These are phyloP conservation scores for Lanmaoa rubissima DNA, from an alignment of 768 basidiomycete species.

Conservation along the genomic window DNA sequence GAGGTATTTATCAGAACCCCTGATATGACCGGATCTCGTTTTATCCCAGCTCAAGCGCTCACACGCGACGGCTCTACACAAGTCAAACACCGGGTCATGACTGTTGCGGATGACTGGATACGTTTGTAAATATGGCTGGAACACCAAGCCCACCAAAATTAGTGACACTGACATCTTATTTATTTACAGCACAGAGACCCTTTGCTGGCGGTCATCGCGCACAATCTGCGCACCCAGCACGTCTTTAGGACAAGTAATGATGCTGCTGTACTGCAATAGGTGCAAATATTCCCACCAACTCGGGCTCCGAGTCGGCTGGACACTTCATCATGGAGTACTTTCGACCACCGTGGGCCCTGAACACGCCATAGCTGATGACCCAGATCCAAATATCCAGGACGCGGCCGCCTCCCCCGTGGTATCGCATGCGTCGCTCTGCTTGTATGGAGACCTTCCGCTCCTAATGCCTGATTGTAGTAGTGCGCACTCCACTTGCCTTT, in stretches of 20 bases:
- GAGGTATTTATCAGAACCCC: too few relatives aligned
- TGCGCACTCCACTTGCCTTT: background rate
- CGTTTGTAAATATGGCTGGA: background rate
- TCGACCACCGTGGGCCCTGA: too few relatives aligned
- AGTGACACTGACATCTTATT: background rate
- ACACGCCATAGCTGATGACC: background rate
- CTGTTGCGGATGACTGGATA: background rate
- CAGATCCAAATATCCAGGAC: background rate
- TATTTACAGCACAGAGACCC: background rate
- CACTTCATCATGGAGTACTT: too few relatives aligned
- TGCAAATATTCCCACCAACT: background rate
- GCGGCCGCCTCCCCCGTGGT: background rate
- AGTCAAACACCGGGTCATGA: background rate
- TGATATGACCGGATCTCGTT: constrained; percentile 2
- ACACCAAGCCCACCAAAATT: background rate
- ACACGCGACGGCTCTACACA: background rate
- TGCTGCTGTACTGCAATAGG: background rate
- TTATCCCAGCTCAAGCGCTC: background rate
- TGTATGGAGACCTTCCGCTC: background rate
- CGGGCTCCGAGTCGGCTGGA: background rate
- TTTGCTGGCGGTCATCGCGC: background rate
- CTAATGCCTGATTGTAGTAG: background rate
- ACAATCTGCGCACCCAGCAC: background rate
- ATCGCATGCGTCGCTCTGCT: too few relatives aligned
- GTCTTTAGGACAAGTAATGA: background rate